A percentile compares a stretch with the other conserved stretches of the same genome.
Evolutionary conservation across 768 basidiomycete genomes (phyloP).

Genomic region (Hygrocybe punicea): DNA sequence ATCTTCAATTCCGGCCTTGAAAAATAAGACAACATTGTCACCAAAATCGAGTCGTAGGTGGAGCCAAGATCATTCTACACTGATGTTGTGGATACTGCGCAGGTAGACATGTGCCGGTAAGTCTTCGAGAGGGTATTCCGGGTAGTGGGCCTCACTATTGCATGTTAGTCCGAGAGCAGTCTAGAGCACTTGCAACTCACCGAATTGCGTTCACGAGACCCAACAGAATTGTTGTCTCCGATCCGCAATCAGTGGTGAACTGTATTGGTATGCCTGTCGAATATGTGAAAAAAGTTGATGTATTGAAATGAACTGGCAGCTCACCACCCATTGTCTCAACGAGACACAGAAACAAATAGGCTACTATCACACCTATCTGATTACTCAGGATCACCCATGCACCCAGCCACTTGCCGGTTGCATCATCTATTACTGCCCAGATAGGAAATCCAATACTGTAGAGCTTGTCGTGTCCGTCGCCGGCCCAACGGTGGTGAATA

Average conservation of each 20-base stretch:
- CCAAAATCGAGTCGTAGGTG: constrained; percentile 24
- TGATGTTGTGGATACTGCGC: constrained; percentile 28
- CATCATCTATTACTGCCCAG: constrained; percentile 27
- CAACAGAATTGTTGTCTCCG: constrained; percentile 27
- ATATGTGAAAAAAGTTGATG: not conserved
- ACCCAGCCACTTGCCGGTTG: constrained; percentile 26
- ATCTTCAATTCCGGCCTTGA: constrained; percentile 12
- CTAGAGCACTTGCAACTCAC: constrained; percentile 13
- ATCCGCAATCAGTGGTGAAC: constrained; percentile 32
- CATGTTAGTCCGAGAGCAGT: not conserved
- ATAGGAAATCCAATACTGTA: constrained; percentile 31
- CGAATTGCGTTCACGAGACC: constrained; percentile 26
- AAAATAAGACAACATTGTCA: constrained; percentile 26
- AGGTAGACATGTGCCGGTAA: constrained; percentile 30
- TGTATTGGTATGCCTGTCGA: constrained; percentile 32
- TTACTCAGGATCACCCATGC: constrained; percentile 35
- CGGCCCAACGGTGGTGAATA: constrained; percentile 31
- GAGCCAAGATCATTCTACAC: constrained; percentile 31
- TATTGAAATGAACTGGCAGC: not conserved
- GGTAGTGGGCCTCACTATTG: constrained; percentile 20
- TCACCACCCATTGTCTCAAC: constrained; percentile 24
- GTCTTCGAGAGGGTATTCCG: constrained; percentile 14
- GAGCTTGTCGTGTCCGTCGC: constrained; percentile 37
- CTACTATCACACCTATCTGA: constrained; percentile 18
- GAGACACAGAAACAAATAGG: constrained; percentile 26